These are phyloP conservation scores for Orbilia blumenaviensis DNA, from an alignment of 2,329 filamentous ascomycete genomes.

Conservation along the genomic window DNA sequence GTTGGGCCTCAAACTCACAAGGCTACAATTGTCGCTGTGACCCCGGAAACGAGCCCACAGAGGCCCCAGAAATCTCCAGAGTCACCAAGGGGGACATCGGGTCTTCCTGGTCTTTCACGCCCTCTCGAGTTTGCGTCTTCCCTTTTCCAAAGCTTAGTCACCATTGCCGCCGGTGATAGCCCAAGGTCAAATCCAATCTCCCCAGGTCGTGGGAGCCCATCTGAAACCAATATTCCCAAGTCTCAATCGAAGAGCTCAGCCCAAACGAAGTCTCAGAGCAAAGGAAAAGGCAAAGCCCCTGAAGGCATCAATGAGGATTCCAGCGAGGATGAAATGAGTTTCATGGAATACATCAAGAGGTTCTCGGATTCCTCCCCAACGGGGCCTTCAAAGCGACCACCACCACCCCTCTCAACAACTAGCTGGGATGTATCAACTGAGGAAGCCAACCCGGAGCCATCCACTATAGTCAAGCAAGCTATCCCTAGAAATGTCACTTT, in stretches of 20 bases:
- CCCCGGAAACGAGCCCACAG: background rate
- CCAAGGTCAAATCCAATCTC: background rate
- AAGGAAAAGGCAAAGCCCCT: background rate
- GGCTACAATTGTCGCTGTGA: background rate
- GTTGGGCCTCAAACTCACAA: background rate
- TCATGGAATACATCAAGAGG: constrained; percentile 41
- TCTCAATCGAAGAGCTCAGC: background rate
- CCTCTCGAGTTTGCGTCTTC: constrained; percentile 18
- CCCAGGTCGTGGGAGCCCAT: background rate
- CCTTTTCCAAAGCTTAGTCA: constrained; percentile 29
- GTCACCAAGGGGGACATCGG: background rate
- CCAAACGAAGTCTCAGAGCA: background rate
- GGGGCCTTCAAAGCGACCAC: background rate
- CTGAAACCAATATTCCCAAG: background rate
- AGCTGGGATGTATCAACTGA: background rate
- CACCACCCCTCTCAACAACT: background rate
- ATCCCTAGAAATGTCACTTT: constrained; percentile 27
- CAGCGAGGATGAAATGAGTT: constrained; percentile 43
- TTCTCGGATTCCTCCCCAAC: constrained; percentile 33
- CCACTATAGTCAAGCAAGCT: background rate
- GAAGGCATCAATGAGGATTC: constrained; percentile 6
- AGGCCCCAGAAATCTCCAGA: background rate
- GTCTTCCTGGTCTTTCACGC: background rate
- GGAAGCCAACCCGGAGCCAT: background rate
- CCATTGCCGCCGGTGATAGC: constrained; percentile 25